These are phyloP conservation scores for Plantago lanceolata DNA, from an alignment of 305 asterid genomes.

Conservation along the genomic window DNA sequence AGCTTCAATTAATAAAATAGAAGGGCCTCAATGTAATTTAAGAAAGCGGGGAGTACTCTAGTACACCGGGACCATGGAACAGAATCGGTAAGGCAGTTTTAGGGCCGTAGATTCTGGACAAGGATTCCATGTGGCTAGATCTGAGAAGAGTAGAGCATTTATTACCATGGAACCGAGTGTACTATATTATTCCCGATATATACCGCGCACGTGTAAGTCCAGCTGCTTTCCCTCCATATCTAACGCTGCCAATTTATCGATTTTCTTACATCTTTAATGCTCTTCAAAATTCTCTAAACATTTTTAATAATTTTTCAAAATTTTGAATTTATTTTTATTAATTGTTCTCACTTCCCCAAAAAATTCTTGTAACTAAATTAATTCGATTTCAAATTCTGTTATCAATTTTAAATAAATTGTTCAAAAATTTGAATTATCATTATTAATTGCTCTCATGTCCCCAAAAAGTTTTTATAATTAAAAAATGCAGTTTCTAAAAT, in stretches of 20 bases:
- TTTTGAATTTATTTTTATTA: slow-evolving; percentile 23
- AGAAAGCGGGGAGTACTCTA: slow-evolving; percentile 2
- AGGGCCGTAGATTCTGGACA: slow-evolving; percentile 20
- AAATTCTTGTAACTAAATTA: slow-evolving; percentile 16
- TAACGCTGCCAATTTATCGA: slow-evolving; percentile 47
- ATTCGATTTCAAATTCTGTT: slow-evolving; percentile 17
- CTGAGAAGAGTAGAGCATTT: slow-evolving; percentile 10
- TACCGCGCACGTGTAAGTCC: slow-evolving; percentile 58
- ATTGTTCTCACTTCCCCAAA: slow-evolving; percentile 24
- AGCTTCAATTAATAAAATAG: slow-evolving; percentile 7
- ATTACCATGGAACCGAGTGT: slow-evolving; percentile 20
- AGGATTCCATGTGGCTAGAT: slow-evolving; percentile 27
- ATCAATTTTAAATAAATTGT: neutral
- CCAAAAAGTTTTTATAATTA: too few species aligned
- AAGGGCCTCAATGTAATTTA: slow-evolving; percentile 24
- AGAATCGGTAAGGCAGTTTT: slow-evolving; percentile 13
- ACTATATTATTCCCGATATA: slow-evolving; percentile 16
- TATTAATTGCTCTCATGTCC: too few species aligned
- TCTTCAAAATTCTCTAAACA: neutral
- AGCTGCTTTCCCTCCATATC: slow-evolving; percentile 46
- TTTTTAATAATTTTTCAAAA: slow-evolving; percentile 32
- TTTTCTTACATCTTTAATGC: slow-evolving; percentile 24
- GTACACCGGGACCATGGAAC: slow-evolving; percentile 8
- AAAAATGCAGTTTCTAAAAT: too few species aligned
- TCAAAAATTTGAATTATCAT: too few species aligned